These are phyloP conservation scores for Pyrus pyrifolia DNA, from an alignment of 306 rosid species.

Conservation along the genomic window DNA sequence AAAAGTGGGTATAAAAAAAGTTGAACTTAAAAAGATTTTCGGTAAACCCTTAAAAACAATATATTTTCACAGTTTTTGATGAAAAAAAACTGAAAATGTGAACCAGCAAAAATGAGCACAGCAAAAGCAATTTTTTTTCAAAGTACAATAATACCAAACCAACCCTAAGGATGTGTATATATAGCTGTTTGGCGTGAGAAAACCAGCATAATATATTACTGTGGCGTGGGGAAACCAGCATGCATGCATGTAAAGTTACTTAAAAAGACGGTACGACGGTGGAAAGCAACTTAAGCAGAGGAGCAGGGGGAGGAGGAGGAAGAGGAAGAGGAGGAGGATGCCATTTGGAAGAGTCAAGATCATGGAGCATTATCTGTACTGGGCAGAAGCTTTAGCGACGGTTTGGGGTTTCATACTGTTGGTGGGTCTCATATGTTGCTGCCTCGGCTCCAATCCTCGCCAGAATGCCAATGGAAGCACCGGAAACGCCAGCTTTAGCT, in stretches of 20 bases:
- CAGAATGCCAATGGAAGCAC: slow-evolving; percentile 24
- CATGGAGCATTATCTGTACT: slow-evolving; percentile 27
- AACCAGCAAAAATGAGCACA: too few species aligned
- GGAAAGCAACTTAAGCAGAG: neutral
- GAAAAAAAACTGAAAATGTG: too few species aligned
- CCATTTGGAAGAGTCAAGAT: neutral
- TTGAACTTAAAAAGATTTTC: too few species aligned
- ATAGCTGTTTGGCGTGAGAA: neutral
- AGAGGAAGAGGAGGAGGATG: neutral
- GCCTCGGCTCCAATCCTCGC: slow-evolving; percentile 64
- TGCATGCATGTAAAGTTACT: neutral
- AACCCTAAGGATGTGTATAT: neutral
- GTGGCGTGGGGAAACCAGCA: neutral
- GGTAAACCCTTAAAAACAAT: too few species aligned
- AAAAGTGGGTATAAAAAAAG: too few species aligned
- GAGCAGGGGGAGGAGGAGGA: neutral
- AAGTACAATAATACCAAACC: too few species aligned
- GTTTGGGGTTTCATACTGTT: slow-evolving; percentile 67
- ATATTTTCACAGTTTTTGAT: too few species aligned
- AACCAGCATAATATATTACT: neutral
- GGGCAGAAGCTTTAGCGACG: slow-evolving; percentile 54
- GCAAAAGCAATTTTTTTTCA: too few species aligned
- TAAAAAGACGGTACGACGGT: neutral
- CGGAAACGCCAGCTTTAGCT: slow-evolving; percentile 47
- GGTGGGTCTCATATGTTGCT: slow-evolving; percentile 62